Conservation (phyloP, 2,329 filamentous ascomycete genomes). For the Tetracladium maxilliforme region DNA sequence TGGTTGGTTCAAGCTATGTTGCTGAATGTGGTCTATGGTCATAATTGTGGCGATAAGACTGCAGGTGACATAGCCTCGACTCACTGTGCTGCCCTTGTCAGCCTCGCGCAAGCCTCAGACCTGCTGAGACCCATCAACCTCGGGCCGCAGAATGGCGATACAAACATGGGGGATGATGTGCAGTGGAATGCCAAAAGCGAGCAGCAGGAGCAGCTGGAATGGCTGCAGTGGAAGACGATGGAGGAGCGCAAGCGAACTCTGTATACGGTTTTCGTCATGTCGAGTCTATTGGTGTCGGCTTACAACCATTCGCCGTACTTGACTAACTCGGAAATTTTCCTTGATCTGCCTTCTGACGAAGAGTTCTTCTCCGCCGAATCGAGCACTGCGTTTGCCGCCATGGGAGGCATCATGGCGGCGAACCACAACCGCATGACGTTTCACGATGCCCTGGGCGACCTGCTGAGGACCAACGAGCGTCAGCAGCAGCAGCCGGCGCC, state of each 20-base stretch:
- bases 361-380: constrained; percentile 77
- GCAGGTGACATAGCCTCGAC: constrained; percentile 85
- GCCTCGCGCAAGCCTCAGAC: constrained; percentile 78
- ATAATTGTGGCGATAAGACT: constrained; percentile 85
- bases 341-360: constrained; percentile 87
- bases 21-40: constrained; percentile 87
- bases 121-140: constrained; percentile 47
- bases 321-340: constrained; percentile 82
- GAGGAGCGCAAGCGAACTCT: constrained; percentile 91
- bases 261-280: constrained; percentile 81
- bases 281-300: constrained; percentile 77
- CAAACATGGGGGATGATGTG: constrained; percentile 39
- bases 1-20: constrained; percentile 98
- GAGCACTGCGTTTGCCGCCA: constrained; percentile 64
- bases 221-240: constrained; percentile 74
- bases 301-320: constrained; percentile 88
- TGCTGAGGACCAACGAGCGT: constrained; percentile 63
- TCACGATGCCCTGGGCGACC: constrained; percentile 63
- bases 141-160: constrained; percentile 25
- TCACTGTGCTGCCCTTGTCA: constrained; percentile 81
- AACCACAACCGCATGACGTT: constrained; percentile 64
- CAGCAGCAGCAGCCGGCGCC: constrained; percentile 40
- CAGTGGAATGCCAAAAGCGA: constrained; percentile 26
- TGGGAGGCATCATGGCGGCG: constrained; percentile 56
- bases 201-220: constrained; percentile 53